phyloP scores from a whole-genome alignment of 2,329 filamentous ascomycete species.

The Epichloe brachyelytri region DNA sequence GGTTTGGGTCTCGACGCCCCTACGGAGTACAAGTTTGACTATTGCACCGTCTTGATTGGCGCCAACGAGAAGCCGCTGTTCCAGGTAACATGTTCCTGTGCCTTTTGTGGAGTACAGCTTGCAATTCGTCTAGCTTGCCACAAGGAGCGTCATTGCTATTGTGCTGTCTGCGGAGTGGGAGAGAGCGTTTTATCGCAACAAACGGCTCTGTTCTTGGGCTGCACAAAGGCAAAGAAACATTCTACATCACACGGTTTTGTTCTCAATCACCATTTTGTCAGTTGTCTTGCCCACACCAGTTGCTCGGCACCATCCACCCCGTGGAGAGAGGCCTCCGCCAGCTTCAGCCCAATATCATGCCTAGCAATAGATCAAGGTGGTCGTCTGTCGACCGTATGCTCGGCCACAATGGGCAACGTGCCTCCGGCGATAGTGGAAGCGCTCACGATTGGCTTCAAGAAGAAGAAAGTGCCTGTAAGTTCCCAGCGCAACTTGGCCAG shows the following conservation, averaged over 20 bases:
- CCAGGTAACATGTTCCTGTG: no score
- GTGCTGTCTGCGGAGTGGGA: background rate
- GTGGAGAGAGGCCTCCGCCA: background rate
- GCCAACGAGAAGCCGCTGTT: background rate
- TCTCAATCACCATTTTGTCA: no score
- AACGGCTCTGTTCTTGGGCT: no score
- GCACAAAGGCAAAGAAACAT: no score
- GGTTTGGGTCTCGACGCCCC: background rate
- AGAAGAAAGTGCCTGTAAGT: conserved; percentile 32
- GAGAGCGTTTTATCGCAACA: background rate
- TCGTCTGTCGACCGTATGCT: conserved; percentile 19
- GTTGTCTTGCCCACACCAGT: background rate
- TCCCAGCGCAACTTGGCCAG: background rate
- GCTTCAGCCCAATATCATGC: conserved; percentile 5
- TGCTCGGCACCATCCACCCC: background rate
- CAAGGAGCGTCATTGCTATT: background rate
- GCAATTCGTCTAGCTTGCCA: background rate
- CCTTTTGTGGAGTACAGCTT: background rate
- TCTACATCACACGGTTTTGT: no score
- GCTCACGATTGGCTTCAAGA: conserved; percentile 27
- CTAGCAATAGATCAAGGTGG: conserved; percentile 15
- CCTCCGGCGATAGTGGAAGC: conserved; percentile 8
- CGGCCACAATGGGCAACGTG: conserved; percentile 10
- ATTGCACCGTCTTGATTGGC: background rate
- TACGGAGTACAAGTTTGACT: background rate